Percentiles rank a stretch among this genome's conserved stretches.
Evolutionary conservation across 2,329 filamentous ascomycete genomes (phyloP).

Genomic region (Teratosphaeria zuluensis): DNA sequence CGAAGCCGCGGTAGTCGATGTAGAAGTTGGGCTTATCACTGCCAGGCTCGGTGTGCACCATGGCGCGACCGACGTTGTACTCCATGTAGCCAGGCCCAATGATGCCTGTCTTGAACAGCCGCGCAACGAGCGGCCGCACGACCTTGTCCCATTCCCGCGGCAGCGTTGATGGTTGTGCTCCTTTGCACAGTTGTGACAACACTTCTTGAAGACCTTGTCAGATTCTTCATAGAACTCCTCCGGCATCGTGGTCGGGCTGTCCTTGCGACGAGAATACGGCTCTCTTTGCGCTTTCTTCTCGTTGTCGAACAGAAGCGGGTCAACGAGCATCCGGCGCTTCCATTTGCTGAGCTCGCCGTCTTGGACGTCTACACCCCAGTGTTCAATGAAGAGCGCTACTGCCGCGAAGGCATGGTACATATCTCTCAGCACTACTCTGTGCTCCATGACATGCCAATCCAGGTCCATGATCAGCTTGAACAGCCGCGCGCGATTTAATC

Average conservation of each 20-base stretch:
- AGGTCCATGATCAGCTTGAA: conserved; percentile 16
- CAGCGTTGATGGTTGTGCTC: neutral
- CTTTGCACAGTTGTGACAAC: neutral
- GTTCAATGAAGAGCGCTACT: conserved; percentile 26
- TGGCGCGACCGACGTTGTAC: too few species aligned
- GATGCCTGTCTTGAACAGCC: too few species aligned
- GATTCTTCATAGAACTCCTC: conserved; percentile 20
- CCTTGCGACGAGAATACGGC: conserved; percentile 30
- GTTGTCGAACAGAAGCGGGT: conserved; percentile 28
- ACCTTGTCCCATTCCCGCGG: conserved; percentile 5
- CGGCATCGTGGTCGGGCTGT: conserved; percentile 30
- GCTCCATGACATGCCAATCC: conserved; percentile 16
- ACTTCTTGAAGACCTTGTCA: conserved; percentile 22
- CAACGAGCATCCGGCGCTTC: neutral
- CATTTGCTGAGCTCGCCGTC: too few species aligned
- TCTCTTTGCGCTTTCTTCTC: conserved; percentile 29
- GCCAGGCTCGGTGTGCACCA: too few species aligned
- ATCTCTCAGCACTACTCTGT: conserved; percentile 32
- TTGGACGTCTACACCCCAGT: too few species aligned
- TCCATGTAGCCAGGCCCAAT: too few species aligned
- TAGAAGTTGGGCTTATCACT: too few species aligned
- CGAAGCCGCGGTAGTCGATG: too few species aligned
- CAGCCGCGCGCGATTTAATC: neutral
- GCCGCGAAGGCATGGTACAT: conserved; percentile 29
- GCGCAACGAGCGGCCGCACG: too few species aligned